Evolutionary conservation across 106 monocot genomes (phyloP), one percentile per base, ranked within the genome.

Genomic region (Gastrodia elata): DNA sequence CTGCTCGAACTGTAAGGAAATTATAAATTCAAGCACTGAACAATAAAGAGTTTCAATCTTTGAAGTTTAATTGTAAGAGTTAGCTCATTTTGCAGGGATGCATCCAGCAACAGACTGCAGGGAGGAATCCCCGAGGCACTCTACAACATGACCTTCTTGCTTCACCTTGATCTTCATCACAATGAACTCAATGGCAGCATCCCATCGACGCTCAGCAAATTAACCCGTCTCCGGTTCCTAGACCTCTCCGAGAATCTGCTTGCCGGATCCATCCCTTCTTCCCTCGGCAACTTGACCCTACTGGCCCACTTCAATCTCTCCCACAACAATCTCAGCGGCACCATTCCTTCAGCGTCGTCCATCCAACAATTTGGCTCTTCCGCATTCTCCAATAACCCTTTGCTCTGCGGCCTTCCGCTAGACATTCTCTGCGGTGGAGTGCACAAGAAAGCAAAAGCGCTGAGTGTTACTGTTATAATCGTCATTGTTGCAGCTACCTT

Each of bases 1-100:
- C 88, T 98, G 15, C 84, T 91, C 22, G 74, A 87, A 40, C 78
- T 98, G 97, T 98, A 70, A 93, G 97, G 90, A n/a, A n/a, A 15
- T 2, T 20, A 35, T 26, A 39, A 39, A 32, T 35, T 30, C 6
- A n/a, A 20, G 41, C 43, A 26, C 37, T 30, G 14, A 52, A n/a
- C 5, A 39, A 42, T 25, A n/a, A 40, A 41, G n/a, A 10, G n/a
- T 6, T 14, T 71, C 34, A 52, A 8, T 30, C 28, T 24, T 52
- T 18, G 35, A 46, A 65, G 52, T 52, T 61, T 61, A 13, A 61
- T 61, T 11, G 61, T 13, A n/a, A 32, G 30, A 32, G 40, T 13
- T 39, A 36, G 71, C 77, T 26, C 33, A 74, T 73, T 76, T 42
- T 85, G 74, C 92, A 98, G 93, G 81, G 91, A 93, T 77, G 72